Evolutionary conservation across 1,284 basidiomycete species (phyloP), one percentile per base, ranked within the genome.

Genomic region (Austroboletus rostrupii): DNA sequence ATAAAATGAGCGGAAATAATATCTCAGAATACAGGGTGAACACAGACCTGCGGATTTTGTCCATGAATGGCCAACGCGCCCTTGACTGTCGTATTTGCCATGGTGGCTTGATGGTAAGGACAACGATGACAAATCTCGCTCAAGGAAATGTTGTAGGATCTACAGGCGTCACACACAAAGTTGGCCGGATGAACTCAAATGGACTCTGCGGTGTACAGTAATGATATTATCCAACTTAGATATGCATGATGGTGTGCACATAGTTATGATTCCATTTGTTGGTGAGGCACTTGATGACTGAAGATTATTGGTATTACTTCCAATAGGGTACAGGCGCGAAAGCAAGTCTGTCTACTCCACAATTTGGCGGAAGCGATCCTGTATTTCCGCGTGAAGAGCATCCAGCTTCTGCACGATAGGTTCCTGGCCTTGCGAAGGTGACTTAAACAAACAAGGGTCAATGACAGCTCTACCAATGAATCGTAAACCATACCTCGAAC

Each of bases 1-100:
- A 56, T 39, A 56, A 57, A 67, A 75, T 11, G 26, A 28, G 26
- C 3, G 26, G 67, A 54, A 48, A 31, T 8, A 26, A 40, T 47
- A 54, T 47, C 49, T 50, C 19, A 17, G 11, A 16, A 13, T 32
- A 42, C 44, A 32, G n/a, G n/a, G 5, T 16, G 20, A 41, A 49
- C 20, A 53, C 62, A 47, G 61, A 90, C 90, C 75, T 91, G 89
- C n/a, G 90, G 88, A 70, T 95, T 96, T 60, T 93, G 90, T 43
- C 97, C 96, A 65, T 98, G 96, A 58, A 99, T 90, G 28, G 87
- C 80, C 39, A 79, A 73, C 26, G 92, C 92, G 21, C 87, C 89
- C 47, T 78, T 78, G 56, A 91, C 79, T 20, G 92, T 97, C 23
- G 90, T 92, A 67, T 97, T 97, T 43, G 92, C 92, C 93, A 93